phyloP scores from a whole-genome alignment of 2,329 filamentous ascomycete species.

The Furcasterigmium furcatum region DNA sequence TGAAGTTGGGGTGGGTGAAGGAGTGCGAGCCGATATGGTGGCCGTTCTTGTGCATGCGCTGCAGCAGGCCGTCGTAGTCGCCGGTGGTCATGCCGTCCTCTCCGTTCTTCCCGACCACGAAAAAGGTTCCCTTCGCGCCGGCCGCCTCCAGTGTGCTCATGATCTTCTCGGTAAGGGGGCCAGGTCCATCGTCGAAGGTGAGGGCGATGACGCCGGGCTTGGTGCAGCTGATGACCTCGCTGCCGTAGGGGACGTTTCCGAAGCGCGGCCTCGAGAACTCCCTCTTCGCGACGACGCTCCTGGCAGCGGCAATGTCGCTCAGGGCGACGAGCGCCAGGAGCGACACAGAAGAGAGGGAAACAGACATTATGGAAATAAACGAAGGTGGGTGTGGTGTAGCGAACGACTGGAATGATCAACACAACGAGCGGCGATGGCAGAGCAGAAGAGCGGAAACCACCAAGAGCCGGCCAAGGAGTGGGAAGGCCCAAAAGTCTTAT shows the following conservation, averaged over 20 bases:
- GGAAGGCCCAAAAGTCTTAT: constrained; percentile 1
- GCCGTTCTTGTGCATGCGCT: constrained; percentile 37
- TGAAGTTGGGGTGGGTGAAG: constrained; percentile 42
- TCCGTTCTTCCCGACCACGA: constrained; percentile 27
- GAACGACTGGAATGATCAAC: neutral
- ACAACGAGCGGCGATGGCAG: neutral
- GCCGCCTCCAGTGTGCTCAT: constrained; percentile 29
- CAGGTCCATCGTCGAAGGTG: constrained; percentile 35
- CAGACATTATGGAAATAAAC: constrained; percentile 10
- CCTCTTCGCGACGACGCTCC: constrained; percentile 4
- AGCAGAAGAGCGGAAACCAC: neutral
- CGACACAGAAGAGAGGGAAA: constrained; percentile 10
- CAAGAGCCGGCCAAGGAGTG: neutral
- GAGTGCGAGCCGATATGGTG: constrained; percentile 48
- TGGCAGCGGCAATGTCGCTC: constrained; percentile 5
- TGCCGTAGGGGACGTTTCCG: constrained; percentile 24
- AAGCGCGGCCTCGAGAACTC: constrained; percentile 17
- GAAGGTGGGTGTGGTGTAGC: constrained; percentile 4
- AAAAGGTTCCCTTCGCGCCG: constrained; percentile 31
- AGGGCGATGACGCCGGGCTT: constrained; percentile 27
- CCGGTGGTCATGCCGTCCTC: constrained; percentile 27
- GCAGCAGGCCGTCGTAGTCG: constrained; percentile 34
- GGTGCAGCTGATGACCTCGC: constrained; percentile 28
- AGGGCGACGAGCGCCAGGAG: constrained; percentile 7
- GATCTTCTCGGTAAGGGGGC: constrained; percentile 25